These are phyloP conservation scores for Termitomyces sp. DNA, from an alignment of 768 basidiomycete species.

Conservation along the genomic window DNA sequence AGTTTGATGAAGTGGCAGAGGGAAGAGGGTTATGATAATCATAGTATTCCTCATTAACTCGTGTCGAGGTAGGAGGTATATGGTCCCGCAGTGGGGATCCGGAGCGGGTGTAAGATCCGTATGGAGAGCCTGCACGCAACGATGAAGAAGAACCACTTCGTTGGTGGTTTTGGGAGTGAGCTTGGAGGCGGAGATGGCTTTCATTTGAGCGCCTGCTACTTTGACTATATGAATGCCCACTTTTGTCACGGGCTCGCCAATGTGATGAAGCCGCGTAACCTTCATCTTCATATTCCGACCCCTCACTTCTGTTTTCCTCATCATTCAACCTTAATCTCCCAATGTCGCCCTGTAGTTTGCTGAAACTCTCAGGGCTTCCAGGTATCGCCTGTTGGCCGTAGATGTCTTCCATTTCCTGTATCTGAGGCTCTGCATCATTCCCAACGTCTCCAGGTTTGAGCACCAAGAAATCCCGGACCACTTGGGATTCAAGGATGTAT, in stretches of 20 bases:
- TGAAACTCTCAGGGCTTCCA: constrained; percentile 15
- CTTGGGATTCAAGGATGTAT: constrained; percentile 75
- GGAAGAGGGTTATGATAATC: constrained; percentile 19
- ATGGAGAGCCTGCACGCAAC: constrained; percentile 34
- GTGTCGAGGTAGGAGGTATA: constrained; percentile 22
- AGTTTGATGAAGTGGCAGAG: constrained; percentile 42
- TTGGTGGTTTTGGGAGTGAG: constrained; percentile 44
- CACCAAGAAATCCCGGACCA: constrained; percentile 80
- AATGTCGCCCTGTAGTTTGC: constrained; percentile 46
- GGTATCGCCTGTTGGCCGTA: constrained; percentile 21
- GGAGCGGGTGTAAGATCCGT: constrained; percentile 37
- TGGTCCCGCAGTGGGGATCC: constrained; percentile 32
- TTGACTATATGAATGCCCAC: constrained; percentile 35
- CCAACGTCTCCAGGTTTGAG: constrained; percentile 84
- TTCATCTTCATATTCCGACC: constrained; percentile 64
- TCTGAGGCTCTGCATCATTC: constrained; percentile 56
- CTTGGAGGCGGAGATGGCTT: constrained; percentile 33
- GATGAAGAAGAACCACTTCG: constrained; percentile 48
- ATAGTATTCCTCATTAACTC: constrained; percentile 22
- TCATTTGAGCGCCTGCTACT: constrained; percentile 36
- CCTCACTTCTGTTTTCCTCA: constrained; percentile 49
- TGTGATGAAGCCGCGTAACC: constrained; percentile 43
- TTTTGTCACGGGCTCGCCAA: constrained; percentile 27
- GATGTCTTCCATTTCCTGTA: constrained; percentile 54
- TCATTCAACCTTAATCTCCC: constrained; percentile 43